Evolutionary conservation across 2,329 filamentous ascomycete species (phyloP), one percentile per base, ranked within the genome.

Genomic region (Phaeoacremonium minimum): DNA sequence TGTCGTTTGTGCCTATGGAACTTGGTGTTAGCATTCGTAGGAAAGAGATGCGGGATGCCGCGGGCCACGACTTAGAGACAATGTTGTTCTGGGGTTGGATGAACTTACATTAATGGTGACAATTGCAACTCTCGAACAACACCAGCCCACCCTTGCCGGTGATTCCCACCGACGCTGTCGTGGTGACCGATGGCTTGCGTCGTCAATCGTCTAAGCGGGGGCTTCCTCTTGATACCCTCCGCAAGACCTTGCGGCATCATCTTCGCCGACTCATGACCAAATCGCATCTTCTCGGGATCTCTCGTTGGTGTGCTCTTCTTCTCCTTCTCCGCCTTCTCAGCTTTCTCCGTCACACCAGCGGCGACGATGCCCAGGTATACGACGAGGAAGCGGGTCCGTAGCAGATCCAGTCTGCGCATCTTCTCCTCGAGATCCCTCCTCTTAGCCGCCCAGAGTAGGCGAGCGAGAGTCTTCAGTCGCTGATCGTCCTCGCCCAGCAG

Each of bases 301-400:
- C 43, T 57, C 20, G 46, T 28, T 4, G 38, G 33, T 6, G 36
- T 37, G 14, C 37, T 43, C 38, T 47, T 47, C 28, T 57, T 46
- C 18, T 50, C 52, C 50, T 62, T 64, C 42, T 67, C 61, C 7
- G 55, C 51, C 26, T 60, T 56, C 19, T 51, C 56, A 4, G 57
- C 38, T 44, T 56, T 36, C 40, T 55, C 37, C 52, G 55, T 49
- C 13, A 55, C 54, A 30, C 53, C 55, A 9, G 61, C 56, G 11
- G 70, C 63, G 36, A 82, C 66, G 42, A 80, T 69, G 44, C 77
- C 73, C 73, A 83, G 75, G 55, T 80, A 80, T 26, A 80, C 67
- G 22, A 81, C 75, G 19, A 83, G 58, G 51, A 83, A 82, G 42
- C 78, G 71, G 75, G 80, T 80, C 52, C 78, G 69, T 51, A 83